Evolutionary conservation across 257 asterid species (phyloP).

Genomic region (Avicennia marina): DNA sequence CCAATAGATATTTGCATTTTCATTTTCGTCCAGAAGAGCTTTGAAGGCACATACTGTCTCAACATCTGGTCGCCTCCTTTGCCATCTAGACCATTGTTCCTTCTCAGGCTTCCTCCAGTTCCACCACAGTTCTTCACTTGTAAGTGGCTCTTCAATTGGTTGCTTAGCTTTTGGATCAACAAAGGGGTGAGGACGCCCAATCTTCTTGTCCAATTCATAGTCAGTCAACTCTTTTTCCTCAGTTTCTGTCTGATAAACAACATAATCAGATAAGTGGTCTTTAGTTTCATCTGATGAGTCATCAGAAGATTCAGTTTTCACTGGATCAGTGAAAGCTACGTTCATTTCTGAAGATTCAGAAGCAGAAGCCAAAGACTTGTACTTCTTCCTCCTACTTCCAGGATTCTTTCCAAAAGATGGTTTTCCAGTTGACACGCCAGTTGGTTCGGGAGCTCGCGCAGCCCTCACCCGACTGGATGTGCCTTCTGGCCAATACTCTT

Average conservation of each 20-base stretch:
- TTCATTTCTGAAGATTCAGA: slow-evolving; percentile 35
- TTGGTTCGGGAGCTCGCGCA: slow-evolving; percentile 87
- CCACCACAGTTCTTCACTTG: slow-evolving; percentile 97
- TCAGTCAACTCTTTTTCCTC: slow-evolving; percentile 51
- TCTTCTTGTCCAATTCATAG: slow-evolving; percentile 69
- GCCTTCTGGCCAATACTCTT: slow-evolving; percentile 94
- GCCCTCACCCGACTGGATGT: slow-evolving; percentile 77
- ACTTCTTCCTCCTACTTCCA: slow-evolving; percentile 83
- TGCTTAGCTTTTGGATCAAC: slow-evolving; percentile 70
- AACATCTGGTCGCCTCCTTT: slow-evolving; percentile 87
- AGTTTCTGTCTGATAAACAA: slow-evolving; percentile 61
- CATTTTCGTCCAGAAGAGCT: slow-evolving; percentile 7
- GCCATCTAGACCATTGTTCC: slow-evolving; percentile 98
- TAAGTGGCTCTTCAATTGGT: slow-evolving; percentile 54
- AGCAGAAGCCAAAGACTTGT: slow-evolving; percentile 44
- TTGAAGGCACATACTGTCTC: slow-evolving; percentile 59
- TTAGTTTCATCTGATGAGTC: slow-evolving; percentile 48
- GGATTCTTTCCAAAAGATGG: slow-evolving; percentile 86
- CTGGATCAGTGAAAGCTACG: slow-evolving; percentile 29
- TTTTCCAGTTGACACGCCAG: slow-evolving; percentile 61
- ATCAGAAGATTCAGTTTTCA: slow-evolving; percentile 39
- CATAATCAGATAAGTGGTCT: slow-evolving; percentile 47
- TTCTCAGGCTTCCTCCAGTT: slow-evolving; percentile 93
- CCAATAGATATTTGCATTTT: neutral
- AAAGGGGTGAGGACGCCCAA: slow-evolving; percentile 82